phyloP scores from a whole-genome alignment of 768 basidiomycete species.

The Xerocomus brunneocitrinus region DNA sequence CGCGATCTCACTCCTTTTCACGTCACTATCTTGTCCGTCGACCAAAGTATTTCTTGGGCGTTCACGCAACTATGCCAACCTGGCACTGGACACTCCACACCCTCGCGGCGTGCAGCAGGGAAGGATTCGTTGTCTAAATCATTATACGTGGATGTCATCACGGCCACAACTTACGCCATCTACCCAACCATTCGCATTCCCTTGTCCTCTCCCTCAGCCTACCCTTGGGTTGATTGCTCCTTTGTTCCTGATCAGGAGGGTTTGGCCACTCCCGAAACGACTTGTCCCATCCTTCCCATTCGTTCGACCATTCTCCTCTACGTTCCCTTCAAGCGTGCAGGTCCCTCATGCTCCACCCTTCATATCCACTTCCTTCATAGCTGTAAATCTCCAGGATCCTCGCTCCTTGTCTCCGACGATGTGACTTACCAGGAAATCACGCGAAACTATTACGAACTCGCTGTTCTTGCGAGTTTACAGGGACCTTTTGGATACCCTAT shows the following conservation, averaged over 20 bases:
- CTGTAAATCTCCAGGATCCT: conserved; percentile 39
- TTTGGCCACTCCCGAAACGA: conserved; percentile 21
- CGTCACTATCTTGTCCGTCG: conserved; percentile 56
- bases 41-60: conserved; percentile 56
- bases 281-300: conserved; percentile 47
- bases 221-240: conserved; percentile 23
- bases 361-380: conserved; percentile 60
- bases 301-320: conserved; percentile 57
- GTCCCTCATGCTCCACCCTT: conserved; percentile 42
- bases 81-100: conserved; percentile 18
- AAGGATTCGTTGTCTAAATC: conserved; percentile 30
- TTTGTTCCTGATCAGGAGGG: conserved; percentile 33
- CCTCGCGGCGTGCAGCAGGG: conserved; percentile 26
- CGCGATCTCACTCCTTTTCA: conserved; percentile 50
- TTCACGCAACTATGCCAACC: conserved; percentile 38
- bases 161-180: conserved; percentile 47
- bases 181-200: conserved; percentile 41
- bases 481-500: conserved; percentile 45
- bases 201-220: conserved; percentile 35
- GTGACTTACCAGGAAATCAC: conserved; percentile 51
- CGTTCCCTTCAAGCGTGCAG: conserved; percentile 41
- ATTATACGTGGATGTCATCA: conserved; percentile 32
- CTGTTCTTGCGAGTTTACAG: conserved; percentile 48
- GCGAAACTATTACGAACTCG: conserved; percentile 64
- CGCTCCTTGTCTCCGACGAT: conserved; percentile 31